These are phyloP conservation scores for Microthlaspi erraticum DNA, from an alignment of 345 rosid species.

Conservation along the genomic window DNA sequence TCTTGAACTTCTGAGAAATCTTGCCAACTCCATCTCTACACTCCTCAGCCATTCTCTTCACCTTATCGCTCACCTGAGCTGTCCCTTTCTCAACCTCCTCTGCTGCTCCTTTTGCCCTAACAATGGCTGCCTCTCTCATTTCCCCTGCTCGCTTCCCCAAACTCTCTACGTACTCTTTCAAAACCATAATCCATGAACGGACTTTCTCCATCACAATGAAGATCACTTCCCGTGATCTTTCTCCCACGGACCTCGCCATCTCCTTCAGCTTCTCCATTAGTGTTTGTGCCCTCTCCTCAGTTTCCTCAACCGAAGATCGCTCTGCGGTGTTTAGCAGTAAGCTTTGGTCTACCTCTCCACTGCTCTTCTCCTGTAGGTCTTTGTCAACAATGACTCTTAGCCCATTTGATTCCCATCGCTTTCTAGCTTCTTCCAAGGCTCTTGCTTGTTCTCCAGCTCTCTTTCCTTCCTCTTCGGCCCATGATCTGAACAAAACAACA, in stretches of 20 bases:
- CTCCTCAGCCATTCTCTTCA: constrained; percentile 52
- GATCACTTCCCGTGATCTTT: constrained; percentile 64
- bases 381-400: constrained; percentile 78
- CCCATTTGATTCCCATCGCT: constrained; percentile 86
- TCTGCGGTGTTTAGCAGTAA: constrained; percentile 58
- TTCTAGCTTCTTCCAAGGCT: constrained; percentile 86
- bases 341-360: constrained; percentile 45
- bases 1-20: constrained; percentile 45
- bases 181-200: constrained; percentile 45
- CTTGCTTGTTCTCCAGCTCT: constrained; percentile 83
- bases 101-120: constrained; percentile 52
- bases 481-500: constrained; percentile 58
- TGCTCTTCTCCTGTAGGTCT: constrained; percentile 72
- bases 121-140: constrained; percentile 40
- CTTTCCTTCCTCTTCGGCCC: constrained; percentile 99
- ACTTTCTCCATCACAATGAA: constrained; percentile 55
- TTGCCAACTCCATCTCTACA: constrained; percentile 50
- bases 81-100: constrained; percentile 63
- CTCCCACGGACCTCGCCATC: constrained; percentile 56
- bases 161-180: constrained; percentile 55
- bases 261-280: constrained; percentile 65
- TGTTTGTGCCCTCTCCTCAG: constrained; percentile 66
- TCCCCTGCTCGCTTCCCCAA: constrained; percentile 47
- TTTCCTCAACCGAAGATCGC: constrained; percentile 59
- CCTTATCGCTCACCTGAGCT: constrained; percentile 48